Conservation (phyloP, 345 rosid genomes). For the Litchi chinensis region DNA sequence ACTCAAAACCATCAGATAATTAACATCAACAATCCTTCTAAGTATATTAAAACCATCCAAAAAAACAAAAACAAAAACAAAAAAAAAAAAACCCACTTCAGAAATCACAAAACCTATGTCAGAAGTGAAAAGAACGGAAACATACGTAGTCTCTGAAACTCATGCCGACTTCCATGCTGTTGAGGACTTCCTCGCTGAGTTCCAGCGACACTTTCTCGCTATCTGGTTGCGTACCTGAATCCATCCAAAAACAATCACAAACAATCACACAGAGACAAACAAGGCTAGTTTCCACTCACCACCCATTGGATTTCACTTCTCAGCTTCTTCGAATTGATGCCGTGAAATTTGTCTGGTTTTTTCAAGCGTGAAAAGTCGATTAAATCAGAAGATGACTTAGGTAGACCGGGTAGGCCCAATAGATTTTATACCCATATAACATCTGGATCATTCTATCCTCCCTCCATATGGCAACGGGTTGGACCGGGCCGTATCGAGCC, state of each 20-base stretch:
- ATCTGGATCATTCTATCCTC: too few relatives aligned
- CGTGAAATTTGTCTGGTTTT: neutral
- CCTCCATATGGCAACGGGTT: too few relatives aligned
- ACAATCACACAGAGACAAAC: neutral
- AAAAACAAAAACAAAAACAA: too few relatives aligned
- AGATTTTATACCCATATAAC: too few relatives aligned
- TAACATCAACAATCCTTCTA: too few relatives aligned
- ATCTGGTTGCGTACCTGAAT: constrained; percentile 46
- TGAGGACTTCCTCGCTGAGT: constrained; percentile 77
- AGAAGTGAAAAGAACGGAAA: neutral
- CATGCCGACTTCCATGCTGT: constrained; percentile 96
- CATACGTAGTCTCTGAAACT: constrained; percentile 82
- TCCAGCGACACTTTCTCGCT: constrained; percentile 74
- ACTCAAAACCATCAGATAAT: neutral
- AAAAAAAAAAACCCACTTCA: too few relatives aligned
- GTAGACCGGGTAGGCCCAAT: too few relatives aligned
- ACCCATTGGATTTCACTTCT: constrained; percentile 26
- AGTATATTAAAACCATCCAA: too few relatives aligned
- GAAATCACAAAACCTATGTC: neutral
- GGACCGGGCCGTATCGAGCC: too few relatives aligned
- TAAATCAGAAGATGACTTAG: too few relatives aligned
- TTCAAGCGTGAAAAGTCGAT: too few relatives aligned
- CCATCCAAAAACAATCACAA: constrained; percentile 3
- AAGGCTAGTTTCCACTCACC: constrained; percentile 25
- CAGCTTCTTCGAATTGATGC: neutral